Conservation (phyloP, 306 rosid genomes). For the Fragaria ananassa region DNA sequence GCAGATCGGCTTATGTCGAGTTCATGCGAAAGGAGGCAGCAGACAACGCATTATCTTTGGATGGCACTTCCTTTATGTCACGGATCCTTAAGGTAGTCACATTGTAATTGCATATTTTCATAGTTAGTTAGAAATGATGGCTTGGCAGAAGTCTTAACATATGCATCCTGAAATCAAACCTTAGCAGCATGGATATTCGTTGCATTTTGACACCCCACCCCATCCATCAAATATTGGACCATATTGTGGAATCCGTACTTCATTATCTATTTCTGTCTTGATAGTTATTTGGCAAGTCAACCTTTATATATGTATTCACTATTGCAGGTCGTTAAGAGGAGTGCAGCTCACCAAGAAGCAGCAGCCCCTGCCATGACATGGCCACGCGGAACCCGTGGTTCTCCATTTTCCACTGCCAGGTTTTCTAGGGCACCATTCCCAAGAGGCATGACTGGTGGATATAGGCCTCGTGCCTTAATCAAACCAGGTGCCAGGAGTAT, state of each 20-base stretch:
- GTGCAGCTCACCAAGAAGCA: constrained; percentile 62
- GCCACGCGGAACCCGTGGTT: constrained; percentile 61
- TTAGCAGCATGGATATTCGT: not conserved
- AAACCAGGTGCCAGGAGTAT: constrained; percentile 79
- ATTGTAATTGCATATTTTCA: not conserved
- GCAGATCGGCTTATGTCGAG: constrained; percentile 92
- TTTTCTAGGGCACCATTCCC: constrained; percentile 64
- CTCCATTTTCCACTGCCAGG: constrained; percentile 57
- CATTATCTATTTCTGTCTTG: not conserved
- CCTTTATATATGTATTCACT: not conserved
- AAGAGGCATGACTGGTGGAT: constrained; percentile 70
- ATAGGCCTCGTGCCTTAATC: constrained; percentile 59
- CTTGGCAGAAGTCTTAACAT: not conserved
- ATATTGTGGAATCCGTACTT: not conserved
- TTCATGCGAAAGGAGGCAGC: constrained; percentile 91
- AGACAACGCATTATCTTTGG: constrained; percentile 81
- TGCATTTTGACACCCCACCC: not conserved
- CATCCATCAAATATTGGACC: not conserved
- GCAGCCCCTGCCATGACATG: constrained; percentile 49
- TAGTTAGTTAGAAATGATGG: not conserved
- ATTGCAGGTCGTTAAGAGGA: constrained; percentile 68
- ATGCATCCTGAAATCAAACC: not conserved
- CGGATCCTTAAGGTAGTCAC: constrained; percentile 82
- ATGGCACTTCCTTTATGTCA: constrained; percentile 91
- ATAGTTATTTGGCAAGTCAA: constrained; percentile 7